Conservation (phyloP, 2,329 filamentous ascomycete genomes). For the Colletotrichum tofieldiae region DNA sequence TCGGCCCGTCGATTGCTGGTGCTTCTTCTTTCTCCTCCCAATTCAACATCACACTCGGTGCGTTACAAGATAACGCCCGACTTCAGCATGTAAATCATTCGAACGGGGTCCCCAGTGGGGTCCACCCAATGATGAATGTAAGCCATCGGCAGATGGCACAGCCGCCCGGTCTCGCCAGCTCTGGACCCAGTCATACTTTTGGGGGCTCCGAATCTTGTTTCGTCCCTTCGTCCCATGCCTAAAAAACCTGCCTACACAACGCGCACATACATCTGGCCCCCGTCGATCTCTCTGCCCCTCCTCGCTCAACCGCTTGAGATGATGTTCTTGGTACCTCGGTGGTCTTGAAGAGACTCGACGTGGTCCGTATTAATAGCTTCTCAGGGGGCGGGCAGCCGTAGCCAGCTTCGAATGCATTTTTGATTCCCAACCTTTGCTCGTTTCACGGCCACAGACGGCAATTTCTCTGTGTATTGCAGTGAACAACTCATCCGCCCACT, state of each 20-base stretch:
- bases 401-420: slow-evolving; percentile 7
- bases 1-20: not conserved
- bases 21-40: not conserved
- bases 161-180: slow-evolving; percentile 34
- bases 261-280: slow-evolving; percentile 11
- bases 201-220: slow-evolving; percentile 13
- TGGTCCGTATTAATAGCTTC: slow-evolving; percentile 20
- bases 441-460: not conserved
- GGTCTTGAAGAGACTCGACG: not conserved
- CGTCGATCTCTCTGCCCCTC: not conserved
- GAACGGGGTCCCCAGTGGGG: not conserved
- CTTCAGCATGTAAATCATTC: slow-evolving; percentile 5
- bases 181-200: slow-evolving; percentile 32
- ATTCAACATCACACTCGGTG: slow-evolving; percentile 21
- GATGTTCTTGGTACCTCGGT: slow-evolving; percentile 22
- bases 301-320: not conserved
- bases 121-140: slow-evolving; percentile 13
- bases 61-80: slow-evolving; percentile 25
- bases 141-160: slow-evolving; percentile 23
- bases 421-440: not conserved
- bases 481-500: not conserved
- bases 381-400: not conserved
- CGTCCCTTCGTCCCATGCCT: slow-evolving; percentile 32
- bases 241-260: not conserved
- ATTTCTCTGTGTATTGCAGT: not conserved